phyloP scores from a whole-genome alignment of 2,329 filamentous ascomycete genomes.

The Microdochium bolleyi region DNA sequence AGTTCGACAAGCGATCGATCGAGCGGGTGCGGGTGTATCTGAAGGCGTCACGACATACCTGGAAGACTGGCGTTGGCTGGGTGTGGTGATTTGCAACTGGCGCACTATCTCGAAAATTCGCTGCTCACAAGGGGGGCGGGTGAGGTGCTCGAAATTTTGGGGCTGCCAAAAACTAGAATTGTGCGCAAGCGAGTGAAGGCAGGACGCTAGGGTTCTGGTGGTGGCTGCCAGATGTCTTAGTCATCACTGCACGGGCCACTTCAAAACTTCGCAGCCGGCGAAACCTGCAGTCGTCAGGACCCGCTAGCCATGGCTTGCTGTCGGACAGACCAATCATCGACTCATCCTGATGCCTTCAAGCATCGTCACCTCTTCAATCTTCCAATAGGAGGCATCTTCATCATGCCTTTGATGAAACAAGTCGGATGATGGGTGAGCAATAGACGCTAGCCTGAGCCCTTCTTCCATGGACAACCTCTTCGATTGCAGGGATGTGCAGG shows the following conservation, averaged over 20 bases:
- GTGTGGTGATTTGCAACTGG: not conserved
- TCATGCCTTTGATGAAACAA: no score
- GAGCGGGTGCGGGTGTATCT: not conserved
- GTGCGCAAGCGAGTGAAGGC: not conserved
- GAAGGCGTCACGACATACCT: not conserved
- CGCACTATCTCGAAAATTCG: not conserved
- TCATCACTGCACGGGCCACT: not conserved
- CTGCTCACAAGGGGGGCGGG: not conserved
- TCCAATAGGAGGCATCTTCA: no score
- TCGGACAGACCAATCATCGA: no score
- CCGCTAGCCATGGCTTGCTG: no score
- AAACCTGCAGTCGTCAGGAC: no score
- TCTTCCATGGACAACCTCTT: no score
- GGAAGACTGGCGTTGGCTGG: constrained; percentile 1
- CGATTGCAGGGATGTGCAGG: no score
- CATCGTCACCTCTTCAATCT: no score
- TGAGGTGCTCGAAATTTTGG: constrained; percentile 1
- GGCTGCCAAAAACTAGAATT: not conserved
- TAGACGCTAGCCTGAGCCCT: no score
- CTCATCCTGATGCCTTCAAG: no score
- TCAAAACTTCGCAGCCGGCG: not conserved
- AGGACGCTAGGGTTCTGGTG: not conserved
- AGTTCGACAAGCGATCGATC: not conserved
- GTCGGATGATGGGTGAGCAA: no score
- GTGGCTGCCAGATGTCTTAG: not conserved